Evolutionary conservation across 306 rosid species (phyloP).

Genomic region (Vachellia pachyceras): DNA sequence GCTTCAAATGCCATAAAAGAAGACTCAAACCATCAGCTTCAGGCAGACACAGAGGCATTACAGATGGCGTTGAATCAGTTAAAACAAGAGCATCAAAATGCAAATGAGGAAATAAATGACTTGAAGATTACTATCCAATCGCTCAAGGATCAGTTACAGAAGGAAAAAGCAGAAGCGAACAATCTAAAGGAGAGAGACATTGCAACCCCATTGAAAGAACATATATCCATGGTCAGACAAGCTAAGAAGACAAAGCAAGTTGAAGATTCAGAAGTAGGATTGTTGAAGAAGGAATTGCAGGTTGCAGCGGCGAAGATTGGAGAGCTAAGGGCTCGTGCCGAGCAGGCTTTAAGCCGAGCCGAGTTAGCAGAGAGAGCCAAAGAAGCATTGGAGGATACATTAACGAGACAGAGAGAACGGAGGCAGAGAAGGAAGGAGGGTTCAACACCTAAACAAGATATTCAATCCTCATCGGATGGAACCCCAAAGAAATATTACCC

Average conservation of each 20-base stretch:
- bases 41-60: constrained; percentile 49
- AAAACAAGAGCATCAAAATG: constrained; percentile 42
- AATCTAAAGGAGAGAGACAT: constrained; percentile 45
- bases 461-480: constrained; percentile 47
- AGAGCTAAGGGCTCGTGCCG: constrained; percentile 71
- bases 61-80: constrained; percentile 52
- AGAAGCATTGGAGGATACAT: constrained; percentile 59
- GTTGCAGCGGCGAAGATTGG: constrained; percentile 58
- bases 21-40: constrained; percentile 33
- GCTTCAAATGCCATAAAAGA: constrained; percentile 30
- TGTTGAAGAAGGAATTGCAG: constrained; percentile 66
- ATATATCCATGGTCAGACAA: constrained; percentile 39
- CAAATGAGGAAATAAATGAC: constrained; percentile 50
- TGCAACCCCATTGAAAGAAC: constrained; percentile 32
- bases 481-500: constrained; percentile 45
- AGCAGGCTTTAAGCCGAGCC: constrained; percentile 80
- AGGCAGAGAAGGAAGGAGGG: constrained; percentile 67
- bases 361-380: constrained; percentile 84
- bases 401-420: constrained; percentile 61
- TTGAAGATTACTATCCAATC: constrained; percentile 48
- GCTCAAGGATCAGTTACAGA: constrained; percentile 46
- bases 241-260: constrained; percentile 38
- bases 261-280: constrained; percentile 39
- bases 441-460: constrained; percentile 46
- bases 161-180: constrained; percentile 49